Conservation (phyloP, 2,329 filamentous ascomycete genomes). For the Diaporthe vaccinii region DNA sequence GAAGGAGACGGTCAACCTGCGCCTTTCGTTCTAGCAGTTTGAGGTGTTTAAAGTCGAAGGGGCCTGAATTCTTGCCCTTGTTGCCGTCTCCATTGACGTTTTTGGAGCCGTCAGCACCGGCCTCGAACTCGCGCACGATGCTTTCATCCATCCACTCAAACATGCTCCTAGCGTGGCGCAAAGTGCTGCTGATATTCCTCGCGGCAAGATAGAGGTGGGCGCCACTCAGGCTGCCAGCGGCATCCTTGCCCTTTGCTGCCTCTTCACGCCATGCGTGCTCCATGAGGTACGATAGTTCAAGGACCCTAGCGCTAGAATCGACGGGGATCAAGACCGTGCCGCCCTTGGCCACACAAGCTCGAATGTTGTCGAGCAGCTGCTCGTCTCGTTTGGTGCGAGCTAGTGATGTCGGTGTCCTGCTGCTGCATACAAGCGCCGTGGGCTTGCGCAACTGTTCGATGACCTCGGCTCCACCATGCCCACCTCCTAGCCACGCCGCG, state of each 20-base stretch:
- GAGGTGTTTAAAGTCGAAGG: conserved; percentile 91
- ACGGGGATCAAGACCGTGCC: conserved; percentile 94
- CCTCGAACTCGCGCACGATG: conserved; percentile 92
- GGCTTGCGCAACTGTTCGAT: conserved; percentile 94
- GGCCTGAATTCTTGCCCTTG: conserved; percentile 71
- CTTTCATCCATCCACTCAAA: conserved; percentile 99
- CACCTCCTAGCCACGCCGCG: conserved; percentile 91
- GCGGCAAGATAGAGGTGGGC: conserved; percentile 85
- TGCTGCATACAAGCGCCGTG: conserved; percentile 93
- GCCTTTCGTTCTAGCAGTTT: conserved; percentile 85
- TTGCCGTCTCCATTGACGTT: conserved; percentile 61
- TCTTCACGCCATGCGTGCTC: conserved; percentile 91
- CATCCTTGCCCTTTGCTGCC: conserved; percentile 63
- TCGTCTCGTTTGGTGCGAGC: conserved; percentile 87
- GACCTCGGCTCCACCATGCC: conserved; percentile 81
- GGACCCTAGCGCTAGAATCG: conserved; percentile 93
- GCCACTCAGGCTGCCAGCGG: conserved; percentile 57
- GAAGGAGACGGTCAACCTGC: conserved; percentile 80
- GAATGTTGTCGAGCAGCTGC: conserved; percentile 85
- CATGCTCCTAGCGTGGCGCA: conserved; percentile 94
- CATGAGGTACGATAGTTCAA: conserved; percentile 91
- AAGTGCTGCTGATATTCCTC: conserved; percentile 86
- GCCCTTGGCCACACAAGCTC: conserved; percentile 80
- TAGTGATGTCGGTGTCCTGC: conserved; percentile 78
- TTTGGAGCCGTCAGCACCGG: conserved; percentile 67